Base-by-base conservation (phyloP, 2,329 filamentous ascomycete species). In the Diaporthe vaccinii region DNA sequence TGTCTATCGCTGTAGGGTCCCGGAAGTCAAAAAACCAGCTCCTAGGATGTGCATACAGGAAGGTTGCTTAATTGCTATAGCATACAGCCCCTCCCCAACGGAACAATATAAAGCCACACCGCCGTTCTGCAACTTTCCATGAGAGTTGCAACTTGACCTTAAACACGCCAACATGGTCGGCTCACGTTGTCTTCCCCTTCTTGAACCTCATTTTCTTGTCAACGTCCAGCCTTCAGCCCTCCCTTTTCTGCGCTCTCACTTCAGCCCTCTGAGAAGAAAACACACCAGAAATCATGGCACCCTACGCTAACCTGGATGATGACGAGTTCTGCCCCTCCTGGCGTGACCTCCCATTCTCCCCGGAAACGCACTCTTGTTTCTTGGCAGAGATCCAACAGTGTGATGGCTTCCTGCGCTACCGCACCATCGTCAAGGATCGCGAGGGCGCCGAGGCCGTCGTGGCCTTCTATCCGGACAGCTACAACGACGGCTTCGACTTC, bases 371-470 rank as follows among this genome's bases (percentile, higher is more conserved):
- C 20, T 20, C 6, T 79, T 91, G 89, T 78, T 85, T 85, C 31
- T 89, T 89, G 9, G 83, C 80, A 0, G 87, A 88, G 76, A 62
- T 74, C 34, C 25, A 59, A 25, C 9, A 69, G 1, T 74, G 55
- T n/a, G 58, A 78, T 14, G 77, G 69, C 8, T 44, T 78, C 31
- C 39, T 77, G 20, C 76, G 75, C n/a, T 75, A 72, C 17, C 71
- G 76, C 10, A 69, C 78, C 71, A 62, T 80, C 9, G 78, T 76
- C 34, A 75, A 73, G 61, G 79, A 80, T 36, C n/a, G 46, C 7
- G 36, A 67, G 0, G 78, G 75, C 17, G 1, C 65, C 4, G 4
- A 39, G 2, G 76, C 76, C 36, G 67, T 79, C 14, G 75, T 79
- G 15, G 76, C 75, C 22, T 78, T 80, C 75, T 79, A 80, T 44